Base-by-base conservation (phyloP, 2,329 filamentous ascomycete species). In the Parastagonospora nodorum region DNA sequence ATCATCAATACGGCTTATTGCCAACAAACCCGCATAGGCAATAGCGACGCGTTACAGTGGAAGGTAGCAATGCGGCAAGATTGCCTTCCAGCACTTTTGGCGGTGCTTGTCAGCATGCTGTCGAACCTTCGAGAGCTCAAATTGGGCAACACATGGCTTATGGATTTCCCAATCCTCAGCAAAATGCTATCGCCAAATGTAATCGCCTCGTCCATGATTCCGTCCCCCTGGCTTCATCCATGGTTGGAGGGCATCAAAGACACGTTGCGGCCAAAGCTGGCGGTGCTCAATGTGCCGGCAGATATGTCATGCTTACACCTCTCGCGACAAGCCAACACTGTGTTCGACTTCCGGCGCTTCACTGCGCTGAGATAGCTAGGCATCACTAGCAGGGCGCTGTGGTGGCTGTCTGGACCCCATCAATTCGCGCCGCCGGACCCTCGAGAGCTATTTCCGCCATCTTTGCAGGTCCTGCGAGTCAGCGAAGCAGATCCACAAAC, bases 151-250 rank as follows among this genome's bases (percentile, higher is more conserved):
- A 30, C 50, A 4, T 60, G 58, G 56, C 38, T 63, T 5, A 52
- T 61, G 48, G 56, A 63, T 32, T 53, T 61, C 4, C 56, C 56
- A 6, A n/a, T 61, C 5, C 54, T 63, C 43, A 32, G 16, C 2
- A 15, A 2, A 4, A 24, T 50, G 7, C 32, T 49, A 9, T 45
- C 50, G 11, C 9, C 41, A 12, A 15, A 24, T 9, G 8, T n/a
- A 16, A 3, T 7, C 10, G 16, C 8, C 14, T 8, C 29, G 4
- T 24, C 5, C 12, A 19, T 27, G 36, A 6, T 24, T 1, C 29
- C 41, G 27, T 6, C 8, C 10, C 3, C 4, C 4, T 30, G 24
- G 24, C 16, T 29, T 3, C 24, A 41, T 14, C 3, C 19, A 28
- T 41, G n/a, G 2, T 14, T 42, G 3, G 5, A 24, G 11, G 19